phyloP scores from a whole-genome alignment of 225 moss, liverwort and hornwort genomes.

The Physcomitrellopsis africana region DNA sequence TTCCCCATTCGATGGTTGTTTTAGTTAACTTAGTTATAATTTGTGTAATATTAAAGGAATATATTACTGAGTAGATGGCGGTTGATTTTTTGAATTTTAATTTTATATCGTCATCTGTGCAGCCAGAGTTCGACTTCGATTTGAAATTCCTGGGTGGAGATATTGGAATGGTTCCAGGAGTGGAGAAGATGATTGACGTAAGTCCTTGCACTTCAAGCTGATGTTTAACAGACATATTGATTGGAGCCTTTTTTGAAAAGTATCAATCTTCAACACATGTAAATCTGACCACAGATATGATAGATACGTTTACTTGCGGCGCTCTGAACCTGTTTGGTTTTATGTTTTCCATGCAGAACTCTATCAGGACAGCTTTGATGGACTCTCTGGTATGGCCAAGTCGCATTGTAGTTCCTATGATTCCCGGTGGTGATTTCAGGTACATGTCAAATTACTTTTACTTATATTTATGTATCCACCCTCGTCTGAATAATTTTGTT shows the following conservation, averaged over 20 bases:
- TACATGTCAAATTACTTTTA: conserved; percentile 3
- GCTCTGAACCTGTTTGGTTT: conserved; percentile 10
- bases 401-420: conserved; percentile 84
- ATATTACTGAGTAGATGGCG: too few relatives aligned
- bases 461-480: too few relatives aligned
- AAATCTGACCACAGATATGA: not conserved
- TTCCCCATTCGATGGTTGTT: not conserved
- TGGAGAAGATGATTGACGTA: conserved; percentile 94
- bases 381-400: conserved; percentile 94
- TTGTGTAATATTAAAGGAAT: too few relatives aligned
- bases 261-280: not conserved
- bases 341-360: conserved; percentile 50
- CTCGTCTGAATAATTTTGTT: too few relatives aligned
- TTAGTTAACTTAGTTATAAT: too few relatives aligned
- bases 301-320: not conserved
- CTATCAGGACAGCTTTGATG: conserved; percentile 75
- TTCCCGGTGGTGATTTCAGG: conserved; percentile 91
- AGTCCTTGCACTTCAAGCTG: conserved; percentile 29
- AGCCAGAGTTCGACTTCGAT: conserved; percentile 89
- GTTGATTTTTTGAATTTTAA: not conserved
- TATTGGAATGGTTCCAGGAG: conserved; percentile 67
- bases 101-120: conserved; percentile 32
- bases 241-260: not conserved
- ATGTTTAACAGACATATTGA: not conserved
- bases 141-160: conserved; percentile 84